Evolutionary conservation across 352 stramenopile species (phyloP).

Genomic region (Aphanomyces cochlioides): DNA sequence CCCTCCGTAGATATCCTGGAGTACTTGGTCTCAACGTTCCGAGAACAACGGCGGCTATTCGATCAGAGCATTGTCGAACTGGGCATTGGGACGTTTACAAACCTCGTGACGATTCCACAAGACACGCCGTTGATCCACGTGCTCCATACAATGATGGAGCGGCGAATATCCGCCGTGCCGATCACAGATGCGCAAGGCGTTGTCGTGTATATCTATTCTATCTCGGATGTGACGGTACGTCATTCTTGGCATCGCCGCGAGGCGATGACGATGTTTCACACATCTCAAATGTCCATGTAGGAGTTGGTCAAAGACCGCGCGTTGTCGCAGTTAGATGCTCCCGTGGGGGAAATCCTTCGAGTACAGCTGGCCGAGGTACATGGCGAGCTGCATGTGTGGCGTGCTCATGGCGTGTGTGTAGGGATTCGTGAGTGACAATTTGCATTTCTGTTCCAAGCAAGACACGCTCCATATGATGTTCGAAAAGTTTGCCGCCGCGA

Average conservation of each 20-base stretch:
- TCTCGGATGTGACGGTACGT: constrained; percentile 83
- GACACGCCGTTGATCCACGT: constrained; percentile 93
- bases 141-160: constrained; percentile 82
- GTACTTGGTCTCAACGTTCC: constrained; percentile 95
- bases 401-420: constrained; percentile 24
- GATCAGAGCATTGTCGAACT: constrained; percentile 96
- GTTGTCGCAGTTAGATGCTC: constrained; percentile 86
- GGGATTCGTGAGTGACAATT: constrained; percentile 73
- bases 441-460: constrained; percentile 85
- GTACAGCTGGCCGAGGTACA: constrained; percentile 80
- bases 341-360: constrained; percentile 80
- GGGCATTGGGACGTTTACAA: constrained; percentile 92
- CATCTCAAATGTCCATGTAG: constrained; percentile 30
- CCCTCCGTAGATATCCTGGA: constrained; percentile 84
- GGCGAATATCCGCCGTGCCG: constrained; percentile 74
- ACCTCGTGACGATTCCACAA: constrained; percentile 90
- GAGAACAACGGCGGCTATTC: constrained; percentile 95
- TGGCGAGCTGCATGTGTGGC: background rate
- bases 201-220: constrained; percentile 91
- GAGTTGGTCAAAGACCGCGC: constrained; percentile 86
- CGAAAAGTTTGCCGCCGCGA: constrained; percentile 79
- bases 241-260: background rate
- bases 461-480: constrained; percentile 89
- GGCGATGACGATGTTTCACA: background rate
- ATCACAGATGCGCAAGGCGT: constrained; percentile 80